Base-by-base conservation (phyloP, 305 asterid genomes). In the Plantago coronopus region DNA sequence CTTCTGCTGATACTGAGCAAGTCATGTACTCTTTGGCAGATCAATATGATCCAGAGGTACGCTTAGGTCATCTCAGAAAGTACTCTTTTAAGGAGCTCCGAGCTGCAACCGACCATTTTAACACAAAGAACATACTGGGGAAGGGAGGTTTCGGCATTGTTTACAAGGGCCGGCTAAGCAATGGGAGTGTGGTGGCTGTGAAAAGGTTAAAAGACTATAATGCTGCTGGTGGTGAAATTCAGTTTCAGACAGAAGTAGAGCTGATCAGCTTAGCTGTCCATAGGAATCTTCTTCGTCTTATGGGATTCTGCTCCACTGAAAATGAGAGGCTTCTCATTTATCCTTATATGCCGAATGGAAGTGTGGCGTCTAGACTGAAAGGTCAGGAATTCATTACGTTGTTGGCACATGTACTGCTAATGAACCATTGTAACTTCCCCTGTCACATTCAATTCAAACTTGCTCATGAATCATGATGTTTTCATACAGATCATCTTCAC, bases 201-300 rank as follows among this genome's bases (percentile, higher is more conserved):
- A 94, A 89, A 80, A 76, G 97, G 68, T 61, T 94, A 70, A 94
- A 87, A 54, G 97, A 87, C 59, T 85, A 82, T 50, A 82, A 78
- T 73, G 85, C 90, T 37, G 80, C 75, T 48, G 97, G 99, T 1
- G 91, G 96, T 44, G 99, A 94, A 71, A 83, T 82, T 55, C 99
- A 93, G 75, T 93, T 93, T 63, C 99, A 85, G 68, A 93, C 96
- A 5, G 99, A 93, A 74, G 96, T 93, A 0, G 95, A 93, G 77
- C 78, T 84, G 16, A 94, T 94, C 77, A 89, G 97, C 67, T 77
- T 94, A 69, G 99, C 99, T 13, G 95, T 94, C 40, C 97, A 94
- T 67, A 77, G 90, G 53, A 94, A 94, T 75, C 97, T 94, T 69
- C 93, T 94, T 43, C 86, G 85, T 11, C 96, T 94, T 17, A 81